Conservation (phyloP, 345 rosid genomes). For the Microcos paniculata region DNA sequence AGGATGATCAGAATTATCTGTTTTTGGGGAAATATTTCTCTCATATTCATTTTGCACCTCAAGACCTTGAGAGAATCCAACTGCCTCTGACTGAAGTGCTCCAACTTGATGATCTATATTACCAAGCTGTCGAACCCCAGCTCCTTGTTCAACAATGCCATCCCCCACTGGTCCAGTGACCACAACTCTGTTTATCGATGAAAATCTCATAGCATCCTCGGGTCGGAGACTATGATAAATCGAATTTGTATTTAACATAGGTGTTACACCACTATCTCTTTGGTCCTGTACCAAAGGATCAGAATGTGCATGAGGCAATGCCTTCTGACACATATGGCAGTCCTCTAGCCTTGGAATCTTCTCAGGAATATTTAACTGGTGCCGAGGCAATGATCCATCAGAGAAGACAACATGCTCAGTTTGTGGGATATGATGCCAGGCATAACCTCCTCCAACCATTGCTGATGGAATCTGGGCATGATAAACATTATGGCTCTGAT, state of each 20-base stretch:
- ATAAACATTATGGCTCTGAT: conserved; percentile 41
- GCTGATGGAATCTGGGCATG: conserved; percentile 35
- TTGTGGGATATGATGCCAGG: conserved; percentile 45
- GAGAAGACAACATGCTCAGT: conserved; percentile 42
- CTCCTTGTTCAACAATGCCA: conserved; percentile 35
- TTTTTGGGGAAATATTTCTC: conserved; percentile 4
- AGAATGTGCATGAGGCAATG: conserved; percentile 70
- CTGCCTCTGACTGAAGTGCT: conserved; percentile 26
- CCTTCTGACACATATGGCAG: conserved; percentile 59
- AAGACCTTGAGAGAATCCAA: conserved; percentile 27
- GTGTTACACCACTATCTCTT: conserved; percentile 26
- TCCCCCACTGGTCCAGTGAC: conserved; percentile 38
- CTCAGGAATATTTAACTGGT: conserved; percentile 37
- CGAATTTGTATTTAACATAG: conserved; percentile 28
- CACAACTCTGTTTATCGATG: conserved; percentile 27
- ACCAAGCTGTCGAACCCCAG: conserved; percentile 28
- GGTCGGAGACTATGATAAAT: conserved; percentile 45
- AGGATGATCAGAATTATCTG: conserved; percentile 34
- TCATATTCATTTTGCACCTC: conserved; percentile 30
- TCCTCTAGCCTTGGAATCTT: conserved; percentile 44
- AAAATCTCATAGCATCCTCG: conserved; percentile 36
- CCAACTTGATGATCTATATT: conserved; percentile 37
- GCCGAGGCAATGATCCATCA: conserved; percentile 43
- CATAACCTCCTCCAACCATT: conserved; percentile 50
- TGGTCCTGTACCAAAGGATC: conserved; percentile 48